A percentile compares a stretch with the other conserved stretches of the same genome.
Conservation (phyloP, 805 yeast species). For the Saccharomycopsis fodiens region DNA sequence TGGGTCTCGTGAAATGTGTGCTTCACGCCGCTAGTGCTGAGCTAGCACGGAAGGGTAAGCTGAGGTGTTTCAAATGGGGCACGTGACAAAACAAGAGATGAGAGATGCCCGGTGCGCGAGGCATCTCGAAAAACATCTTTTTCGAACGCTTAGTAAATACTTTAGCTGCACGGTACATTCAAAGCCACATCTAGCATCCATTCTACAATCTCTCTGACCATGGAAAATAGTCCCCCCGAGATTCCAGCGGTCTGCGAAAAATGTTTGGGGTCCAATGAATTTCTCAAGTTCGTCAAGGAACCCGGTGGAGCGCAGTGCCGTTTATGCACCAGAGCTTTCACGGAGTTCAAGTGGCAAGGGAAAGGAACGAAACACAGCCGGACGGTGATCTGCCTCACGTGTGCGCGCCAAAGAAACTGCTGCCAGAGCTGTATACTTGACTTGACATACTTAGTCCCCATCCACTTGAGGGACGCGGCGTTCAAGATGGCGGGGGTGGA, state of each 20-base stretch:
- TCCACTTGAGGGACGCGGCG: constrained; percentile 73
- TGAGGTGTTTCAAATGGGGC: too few species aligned
- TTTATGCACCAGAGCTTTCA: constrained; percentile 78
- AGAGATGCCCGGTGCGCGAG: too few species aligned
- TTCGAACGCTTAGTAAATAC: too few species aligned
- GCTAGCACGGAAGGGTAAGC: too few species aligned
- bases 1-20: too few species aligned
- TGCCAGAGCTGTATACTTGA: constrained; percentile 88
- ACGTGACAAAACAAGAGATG: too few species aligned
- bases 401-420: constrained; percentile 72
- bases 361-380: constrained; percentile 39
- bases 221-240: too few species aligned
- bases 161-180: too few species aligned
- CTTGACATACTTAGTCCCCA: constrained; percentile 71
- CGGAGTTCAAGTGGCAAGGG: constrained; percentile 67
- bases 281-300: constrained; percentile 66
- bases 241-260: constrained; percentile 65
- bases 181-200: too few species aligned
- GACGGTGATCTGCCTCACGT: constrained; percentile 70
- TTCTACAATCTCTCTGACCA: too few species aligned
- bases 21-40: too few species aligned
- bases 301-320: constrained; percentile 74
- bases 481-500: constrained; percentile 58
- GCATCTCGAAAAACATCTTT: too few species aligned
- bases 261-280: constrained; percentile 62